A percentile compares a stretch with the other conserved stretches of the same genome.
Conservation (phyloP, 805 yeast species). For the Hanseniaspora thailandica region DNA sequence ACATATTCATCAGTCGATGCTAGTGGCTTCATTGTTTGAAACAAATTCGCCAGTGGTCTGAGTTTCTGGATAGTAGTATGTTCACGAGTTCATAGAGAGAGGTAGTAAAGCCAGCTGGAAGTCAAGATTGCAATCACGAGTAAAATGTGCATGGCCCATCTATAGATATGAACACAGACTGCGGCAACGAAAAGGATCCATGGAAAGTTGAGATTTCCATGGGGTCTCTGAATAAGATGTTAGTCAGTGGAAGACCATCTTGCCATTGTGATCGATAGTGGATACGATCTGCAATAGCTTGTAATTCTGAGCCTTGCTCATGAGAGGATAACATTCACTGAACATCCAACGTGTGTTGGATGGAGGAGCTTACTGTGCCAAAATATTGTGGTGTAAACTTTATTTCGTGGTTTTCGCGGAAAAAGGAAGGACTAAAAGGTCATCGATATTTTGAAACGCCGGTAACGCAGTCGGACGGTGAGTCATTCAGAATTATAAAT, state of each 20-base stretch:
- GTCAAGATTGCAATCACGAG: not conserved
- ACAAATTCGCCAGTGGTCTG: not conserved
- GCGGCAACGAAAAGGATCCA: no score
- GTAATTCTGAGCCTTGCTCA: not conserved
- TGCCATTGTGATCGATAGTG: not conserved
- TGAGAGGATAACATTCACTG: not conserved
- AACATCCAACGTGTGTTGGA: not conserved
- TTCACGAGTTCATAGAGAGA: not conserved
- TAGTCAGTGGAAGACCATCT: not conserved
- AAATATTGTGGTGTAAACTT: no score
- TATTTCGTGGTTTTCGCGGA: no score
- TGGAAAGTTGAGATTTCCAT: not conserved
- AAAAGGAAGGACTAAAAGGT: no score
- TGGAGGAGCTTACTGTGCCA: not conserved
- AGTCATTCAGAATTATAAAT: not conserved
- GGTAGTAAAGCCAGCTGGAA: not conserved
- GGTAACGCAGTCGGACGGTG: not conserved
- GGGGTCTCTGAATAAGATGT: not conserved
- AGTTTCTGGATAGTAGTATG: not conserved
- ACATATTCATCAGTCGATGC: not conserved
- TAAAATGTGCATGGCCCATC: not conserved
- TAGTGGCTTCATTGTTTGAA: not conserved
- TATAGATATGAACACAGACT: not conserved
- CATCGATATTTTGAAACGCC: no score
- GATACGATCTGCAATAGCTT: not conserved